A percentile compares a stretch with the other conserved stretches of the same genome.
Evolutionary conservation across 1,284 basidiomycete species (phyloP).

Genomic region (Gomphus sp.): DNA sequence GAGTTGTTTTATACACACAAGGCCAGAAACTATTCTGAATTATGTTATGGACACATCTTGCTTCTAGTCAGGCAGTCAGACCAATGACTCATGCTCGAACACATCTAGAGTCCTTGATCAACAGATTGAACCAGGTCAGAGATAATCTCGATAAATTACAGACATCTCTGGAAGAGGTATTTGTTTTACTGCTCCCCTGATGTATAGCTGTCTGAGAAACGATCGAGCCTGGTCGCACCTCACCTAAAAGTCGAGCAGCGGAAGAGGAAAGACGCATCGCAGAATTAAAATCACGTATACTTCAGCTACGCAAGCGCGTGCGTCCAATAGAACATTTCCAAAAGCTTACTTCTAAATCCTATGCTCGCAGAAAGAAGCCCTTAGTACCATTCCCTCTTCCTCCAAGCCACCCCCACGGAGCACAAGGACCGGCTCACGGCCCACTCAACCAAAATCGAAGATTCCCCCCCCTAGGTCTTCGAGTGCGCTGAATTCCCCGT

Average conservation of each 20-base stretch:
- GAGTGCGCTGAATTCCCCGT: not conserved
- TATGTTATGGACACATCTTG: conserved; percentile 2
- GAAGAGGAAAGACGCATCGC: conserved; percentile 51
- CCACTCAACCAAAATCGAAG: not conserved
- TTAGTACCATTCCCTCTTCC: conserved; percentile 17
- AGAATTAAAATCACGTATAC: conserved; percentile 42
- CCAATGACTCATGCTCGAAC: conserved; percentile 63
- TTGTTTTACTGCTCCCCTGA: conserved; percentile 12
- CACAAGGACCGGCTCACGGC: not conserved
- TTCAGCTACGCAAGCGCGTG: conserved; percentile 44
- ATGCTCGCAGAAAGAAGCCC: conserved; percentile 32
- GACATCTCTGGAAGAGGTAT: conserved; percentile 44
- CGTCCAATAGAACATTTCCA: conserved; percentile 6
- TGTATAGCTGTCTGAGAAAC: conserved; percentile 14
- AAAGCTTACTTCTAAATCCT: not conserved
- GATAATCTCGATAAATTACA: conserved; percentile 42
- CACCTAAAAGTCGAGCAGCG: conserved; percentile 34
- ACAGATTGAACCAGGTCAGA: conserved; percentile 41
- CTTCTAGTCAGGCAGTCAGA: conserved; percentile 46
- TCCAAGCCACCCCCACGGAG: not conserved
- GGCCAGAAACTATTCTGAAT: not conserved
- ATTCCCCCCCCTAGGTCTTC: not conserved
- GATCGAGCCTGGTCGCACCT: conserved; percentile 25
- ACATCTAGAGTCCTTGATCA: conserved; percentile 44
- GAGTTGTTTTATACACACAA: conserved; percentile 20